A percentile compares a stretch with the other conserved stretches of the same genome.
Conservation (phyloP, 148 eudicot species). For the Selenicereus undatus region DNA sequence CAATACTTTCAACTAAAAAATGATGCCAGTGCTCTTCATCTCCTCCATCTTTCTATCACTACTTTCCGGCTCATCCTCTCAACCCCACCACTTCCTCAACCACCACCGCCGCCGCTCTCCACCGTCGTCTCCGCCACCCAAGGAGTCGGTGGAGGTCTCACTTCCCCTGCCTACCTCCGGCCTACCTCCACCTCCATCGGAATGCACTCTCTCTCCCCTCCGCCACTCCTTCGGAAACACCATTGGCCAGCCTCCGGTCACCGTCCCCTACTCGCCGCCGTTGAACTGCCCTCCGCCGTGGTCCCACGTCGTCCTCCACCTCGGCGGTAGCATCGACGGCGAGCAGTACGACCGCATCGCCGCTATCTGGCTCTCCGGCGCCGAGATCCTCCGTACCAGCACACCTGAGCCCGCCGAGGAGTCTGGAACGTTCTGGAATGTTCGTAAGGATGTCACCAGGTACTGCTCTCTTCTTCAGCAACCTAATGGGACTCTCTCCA, state of each 20-base stretch:
- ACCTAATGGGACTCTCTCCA: constrained; percentile 39
- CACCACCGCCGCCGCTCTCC: constrained; percentile 6
- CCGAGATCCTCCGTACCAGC: constrained; percentile 75
- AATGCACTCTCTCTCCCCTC: constrained; percentile 48
- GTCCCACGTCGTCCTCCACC: constrained; percentile 44
- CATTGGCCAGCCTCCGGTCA: constrained; percentile 49
- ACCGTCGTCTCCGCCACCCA: not conserved
- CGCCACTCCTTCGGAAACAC: constrained; percentile 64
- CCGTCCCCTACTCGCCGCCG: constrained; percentile 55
- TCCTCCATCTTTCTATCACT: constrained; percentile 10
- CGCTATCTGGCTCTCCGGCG: constrained; percentile 68
- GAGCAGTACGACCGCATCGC: constrained; percentile 77
- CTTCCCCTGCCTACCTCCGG: constrained; percentile 47
- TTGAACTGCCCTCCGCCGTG: constrained; percentile 42
- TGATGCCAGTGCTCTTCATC: not conserved
- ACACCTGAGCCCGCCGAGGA: constrained; percentile 59
- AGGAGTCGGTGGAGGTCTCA: constrained; percentile 37
- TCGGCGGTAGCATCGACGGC: constrained; percentile 39
- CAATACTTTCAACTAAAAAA: not conserved
- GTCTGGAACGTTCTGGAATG: constrained; percentile 58
- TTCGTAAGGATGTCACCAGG: constrained; percentile 65
- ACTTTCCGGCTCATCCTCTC: constrained; percentile 15
- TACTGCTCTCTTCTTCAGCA: constrained; percentile 43
- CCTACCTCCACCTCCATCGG: constrained; percentile 36
- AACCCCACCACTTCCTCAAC: constrained; percentile 19